Evolutionary conservation across 2,329 filamentous ascomycete species (phyloP).

Genomic region (Paraphoma chrysanthemicola): DNA sequence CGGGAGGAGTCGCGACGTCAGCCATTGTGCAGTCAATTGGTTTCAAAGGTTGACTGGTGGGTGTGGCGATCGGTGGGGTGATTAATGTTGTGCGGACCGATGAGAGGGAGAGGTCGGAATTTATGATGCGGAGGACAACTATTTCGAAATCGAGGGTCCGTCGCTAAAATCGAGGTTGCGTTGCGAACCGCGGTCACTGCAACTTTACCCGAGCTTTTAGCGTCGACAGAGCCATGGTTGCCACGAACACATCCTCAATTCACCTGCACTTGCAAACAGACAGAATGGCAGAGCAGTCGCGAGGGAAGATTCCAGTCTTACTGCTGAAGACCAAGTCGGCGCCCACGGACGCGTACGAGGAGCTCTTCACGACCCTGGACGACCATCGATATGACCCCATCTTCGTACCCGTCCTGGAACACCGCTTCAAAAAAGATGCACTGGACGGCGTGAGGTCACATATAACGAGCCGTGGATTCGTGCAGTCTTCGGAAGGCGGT

Average conservation of each 20-base stretch:
- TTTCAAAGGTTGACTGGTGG: conserved; percentile 18
- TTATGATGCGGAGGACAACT: conserved; percentile 24
- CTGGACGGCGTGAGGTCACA: conserved; percentile 61
- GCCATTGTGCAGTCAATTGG: conserved; percentile 41
- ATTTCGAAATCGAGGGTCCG: conserved; percentile 15
- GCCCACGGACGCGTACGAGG: conserved; percentile 75
- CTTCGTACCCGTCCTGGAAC: conserved; percentile 80
- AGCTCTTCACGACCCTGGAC: conserved; percentile 63
- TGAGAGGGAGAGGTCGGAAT: conserved; percentile 2
- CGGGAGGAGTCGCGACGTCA: conserved; percentile 47
- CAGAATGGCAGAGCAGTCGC: conserved; percentile 30
- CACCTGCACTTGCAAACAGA: neutral
- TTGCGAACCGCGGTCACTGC: conserved; percentile 20
- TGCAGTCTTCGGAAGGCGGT: conserved; percentile 18
- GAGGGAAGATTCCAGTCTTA: conserved; percentile 62
- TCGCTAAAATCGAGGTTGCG: conserved; percentile 28
- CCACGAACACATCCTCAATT: neutral
- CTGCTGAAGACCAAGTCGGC: conserved; percentile 79
- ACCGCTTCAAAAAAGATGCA: conserved; percentile 68
- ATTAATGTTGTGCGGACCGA: neutral
- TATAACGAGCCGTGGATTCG: conserved; percentile 56
- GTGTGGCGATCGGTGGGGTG: conserved; percentile 13
- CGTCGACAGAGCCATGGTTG: neutral
- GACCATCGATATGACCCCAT: conserved; percentile 64
- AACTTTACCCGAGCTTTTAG: conserved; percentile 31